A percentile compares a stretch with the other conserved stretches of the same genome.
phyloP scores from a whole-genome alignment of 352 stramenopile genomes.

The Phytophthora idaei region DNA sequence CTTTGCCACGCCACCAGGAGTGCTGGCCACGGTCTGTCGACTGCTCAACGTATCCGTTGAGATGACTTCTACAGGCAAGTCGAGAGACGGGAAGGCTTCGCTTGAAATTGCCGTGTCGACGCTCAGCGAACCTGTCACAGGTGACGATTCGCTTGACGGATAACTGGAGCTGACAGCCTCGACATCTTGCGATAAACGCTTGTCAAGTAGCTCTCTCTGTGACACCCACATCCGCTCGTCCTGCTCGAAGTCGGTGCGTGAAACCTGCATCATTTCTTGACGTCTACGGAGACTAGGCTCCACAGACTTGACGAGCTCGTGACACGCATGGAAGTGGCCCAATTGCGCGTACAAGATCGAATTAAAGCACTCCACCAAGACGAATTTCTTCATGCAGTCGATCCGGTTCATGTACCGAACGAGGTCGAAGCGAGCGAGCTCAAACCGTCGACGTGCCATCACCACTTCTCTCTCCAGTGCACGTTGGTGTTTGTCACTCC shows the following conservation, averaged over 20 bases:
- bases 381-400: conserved; percentile 86
- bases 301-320: conserved; percentile 81
- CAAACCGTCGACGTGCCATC: conserved; percentile 66
- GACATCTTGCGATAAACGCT: conserved; percentile 56
- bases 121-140: conserved; percentile 13
- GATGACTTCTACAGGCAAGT: conserved; percentile 82
- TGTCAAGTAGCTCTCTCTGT: conserved; percentile 70
- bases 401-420: conserved; percentile 85
- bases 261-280: conserved; percentile 72
- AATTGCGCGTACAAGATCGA: conserved; percentile 83
- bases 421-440: conserved; percentile 84
- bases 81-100: conserved; percentile 46
- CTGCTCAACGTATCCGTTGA: conserved; percentile 68
- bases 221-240: conserved; percentile 80
- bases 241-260: conserved; percentile 67
- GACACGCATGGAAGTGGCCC: conserved; percentile 80
- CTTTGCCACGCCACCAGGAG: conserved; percentile 54
- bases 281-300: conserved; percentile 69
- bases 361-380: conserved; percentile 87
- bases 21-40: conserved; percentile 39
- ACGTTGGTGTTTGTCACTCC: conserved; percentile 46
- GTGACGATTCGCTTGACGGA: conserved; percentile 22
- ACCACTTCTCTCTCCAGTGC: conserved; percentile 75
- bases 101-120: conserved; percentile 27
- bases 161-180: conserved; percentile 34